These are phyloP conservation scores for Cymbidium sinense DNA, from an alignment of 106 monocot genomes.

Conservation along the genomic window DNA sequence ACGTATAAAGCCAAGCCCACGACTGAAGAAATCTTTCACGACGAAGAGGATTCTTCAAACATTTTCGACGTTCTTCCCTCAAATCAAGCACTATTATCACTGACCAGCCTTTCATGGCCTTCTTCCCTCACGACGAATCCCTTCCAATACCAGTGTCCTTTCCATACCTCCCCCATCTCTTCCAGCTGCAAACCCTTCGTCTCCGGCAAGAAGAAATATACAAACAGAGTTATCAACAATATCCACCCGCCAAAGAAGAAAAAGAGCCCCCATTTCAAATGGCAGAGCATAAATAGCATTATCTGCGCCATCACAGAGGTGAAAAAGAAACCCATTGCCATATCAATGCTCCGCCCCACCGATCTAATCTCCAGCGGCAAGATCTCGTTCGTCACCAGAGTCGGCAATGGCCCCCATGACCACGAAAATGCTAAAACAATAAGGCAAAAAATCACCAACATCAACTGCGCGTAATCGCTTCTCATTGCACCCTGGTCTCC, in stretches of 20 bases:
- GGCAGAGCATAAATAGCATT: slow-evolving; percentile 22
- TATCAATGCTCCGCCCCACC: slow-evolving; percentile 27
- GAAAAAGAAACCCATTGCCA: slow-evolving; percentile 16
- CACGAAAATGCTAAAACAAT: slow-evolving; percentile 20
- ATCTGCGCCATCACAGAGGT: slow-evolving; percentile 17
- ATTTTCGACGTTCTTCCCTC: too few species aligned
- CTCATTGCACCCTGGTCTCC: slow-evolving; percentile 13
- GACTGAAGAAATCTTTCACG: too few species aligned
- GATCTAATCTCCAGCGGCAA: slow-evolving; percentile 28
- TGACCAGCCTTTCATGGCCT: too few species aligned
- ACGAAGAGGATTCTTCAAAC: too few species aligned
- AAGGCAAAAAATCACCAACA: slow-evolving; percentile 8
- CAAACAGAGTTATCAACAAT: slow-evolving; percentile 2
- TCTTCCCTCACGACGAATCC: neutral
- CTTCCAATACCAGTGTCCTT: slow-evolving; percentile 16
- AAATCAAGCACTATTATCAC: too few species aligned
- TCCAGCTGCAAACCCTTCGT: slow-evolving; percentile 3
- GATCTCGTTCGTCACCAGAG: slow-evolving; percentile 26
- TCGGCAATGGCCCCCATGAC: slow-evolving; percentile 37
- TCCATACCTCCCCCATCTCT: slow-evolving; percentile 8
- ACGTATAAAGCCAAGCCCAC: too few species aligned
- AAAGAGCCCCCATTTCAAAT: slow-evolving; percentile 22
- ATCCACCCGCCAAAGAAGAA: slow-evolving; percentile 28
- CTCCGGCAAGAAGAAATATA: slow-evolving; percentile 12
- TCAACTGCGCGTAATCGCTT: slow-evolving; percentile 11